Percentiles rank a stretch among this genome's conserved stretches.
phyloP scores from a whole-genome alignment of 306 rosid genomes.

The Castanea sativa region DNA sequence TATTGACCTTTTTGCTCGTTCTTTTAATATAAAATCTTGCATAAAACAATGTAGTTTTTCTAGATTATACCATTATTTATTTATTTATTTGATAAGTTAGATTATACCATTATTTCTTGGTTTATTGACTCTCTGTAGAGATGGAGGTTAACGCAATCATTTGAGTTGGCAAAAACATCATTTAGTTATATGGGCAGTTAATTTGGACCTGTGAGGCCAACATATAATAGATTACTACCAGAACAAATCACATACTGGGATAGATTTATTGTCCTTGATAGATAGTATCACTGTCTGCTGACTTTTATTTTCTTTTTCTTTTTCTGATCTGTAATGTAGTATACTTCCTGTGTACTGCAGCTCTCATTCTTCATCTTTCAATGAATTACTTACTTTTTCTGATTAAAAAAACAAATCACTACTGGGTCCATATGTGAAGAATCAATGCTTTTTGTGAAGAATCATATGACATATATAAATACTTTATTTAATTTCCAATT shows the following conservation, averaged over 20 bases:
- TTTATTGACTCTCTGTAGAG: constrained; percentile 2
- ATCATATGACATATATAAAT: not conserved
- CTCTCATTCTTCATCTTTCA: no score
- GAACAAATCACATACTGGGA: not conserved
- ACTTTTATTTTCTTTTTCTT: no score
- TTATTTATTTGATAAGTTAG: no score
- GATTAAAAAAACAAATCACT: no score
- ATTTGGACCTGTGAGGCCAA: not conserved
- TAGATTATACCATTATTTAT: not conserved
- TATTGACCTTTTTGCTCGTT: not conserved
- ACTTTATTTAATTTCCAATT: constrained; percentile 6
- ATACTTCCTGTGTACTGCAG: no score
- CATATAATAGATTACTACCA: not conserved
- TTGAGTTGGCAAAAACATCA: constrained; percentile 18
- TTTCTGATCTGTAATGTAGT: no score
- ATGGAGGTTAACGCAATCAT: constrained; percentile 18
- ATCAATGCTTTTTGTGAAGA: not conserved
- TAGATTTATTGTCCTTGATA: no score
- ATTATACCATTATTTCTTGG: not conserved
- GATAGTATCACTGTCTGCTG: no score
- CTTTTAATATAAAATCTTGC: not conserved
- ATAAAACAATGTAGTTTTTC: not conserved
- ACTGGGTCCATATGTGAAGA: not conserved
- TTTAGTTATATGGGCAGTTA: not conserved
- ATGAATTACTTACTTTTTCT: no score